Conservation (phyloP, 305 asterid genomes). For the Ilex paraguariensis region DNA sequence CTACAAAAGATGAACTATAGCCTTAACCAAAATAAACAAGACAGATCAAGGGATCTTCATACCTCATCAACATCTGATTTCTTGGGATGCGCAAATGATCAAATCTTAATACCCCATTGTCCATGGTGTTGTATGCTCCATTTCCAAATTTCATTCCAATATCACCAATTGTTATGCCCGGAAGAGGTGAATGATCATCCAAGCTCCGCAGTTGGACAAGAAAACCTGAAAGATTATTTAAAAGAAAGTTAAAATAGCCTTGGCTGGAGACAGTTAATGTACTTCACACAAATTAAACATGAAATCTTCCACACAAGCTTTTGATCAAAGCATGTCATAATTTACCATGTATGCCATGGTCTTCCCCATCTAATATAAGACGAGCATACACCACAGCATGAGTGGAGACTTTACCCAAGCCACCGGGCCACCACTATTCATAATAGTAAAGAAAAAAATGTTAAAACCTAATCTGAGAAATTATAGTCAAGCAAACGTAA, state of each 20-base stretch:
- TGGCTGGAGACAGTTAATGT: no score
- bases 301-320: no score
- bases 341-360: constrained; percentile 85
- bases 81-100: constrained; percentile 94
- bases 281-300: no score
- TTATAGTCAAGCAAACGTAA: not conserved
- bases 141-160: constrained; percentile 98
- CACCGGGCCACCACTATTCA: constrained; percentile 99
- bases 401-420: constrained; percentile 93
- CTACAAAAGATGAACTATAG: not conserved
- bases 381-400: constrained; percentile 95
- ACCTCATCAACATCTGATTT: constrained; percentile 97
- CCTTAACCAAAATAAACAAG: constrained; percentile 6
- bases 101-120: constrained; percentile 89
- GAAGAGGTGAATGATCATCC: constrained; percentile 91
- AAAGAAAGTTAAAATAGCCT: no score
- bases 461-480: constrained; percentile 9
- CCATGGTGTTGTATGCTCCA: constrained; percentile 97
- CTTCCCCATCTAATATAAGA: constrained; percentile 70
- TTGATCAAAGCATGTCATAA: constrained; percentile 3
- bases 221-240: constrained; percentile 41
- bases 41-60: not conserved
- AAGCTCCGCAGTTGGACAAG: constrained; percentile 87
- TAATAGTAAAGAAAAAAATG: constrained; percentile 11
- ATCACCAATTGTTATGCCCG: constrained; percentile 90